Evolutionary conservation across 495 filamentous ascomycete species (phyloP), one percentile per base, ranked within the genome.

Genomic region (Sphaerosporella brunnea): DNA sequence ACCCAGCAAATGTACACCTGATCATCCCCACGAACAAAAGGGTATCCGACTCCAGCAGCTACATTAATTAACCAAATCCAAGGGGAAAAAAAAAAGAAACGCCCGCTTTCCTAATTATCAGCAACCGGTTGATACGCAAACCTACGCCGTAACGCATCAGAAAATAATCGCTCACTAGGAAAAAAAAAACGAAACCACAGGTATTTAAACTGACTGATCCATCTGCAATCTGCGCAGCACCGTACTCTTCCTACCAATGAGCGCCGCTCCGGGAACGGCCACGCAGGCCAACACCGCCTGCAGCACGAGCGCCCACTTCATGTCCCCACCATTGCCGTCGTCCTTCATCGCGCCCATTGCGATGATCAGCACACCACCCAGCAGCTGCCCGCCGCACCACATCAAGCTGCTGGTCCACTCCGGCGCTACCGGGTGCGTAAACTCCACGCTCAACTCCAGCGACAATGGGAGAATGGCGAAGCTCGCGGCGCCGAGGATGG

Each of bases 351-450:
- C 83, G 57, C 84, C 80, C 63, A 80, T 80, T 30, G 83, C 64
- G 16, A 97, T 58, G 56, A 95, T 79, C 59, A 94, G 93, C 8
- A 90, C 60, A 0, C 72, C 87, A 1, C 90, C 90, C 0, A 87
- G 59, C 7, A 85, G 53, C 65, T 84, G 81, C 0, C 86, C 87
- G 13, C 80, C 80, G 8, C 72, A 72, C 90, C 88, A 96, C 56
- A 79, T 78, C 23, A 92, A 68, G 38, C 80, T 82, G 44, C 73
- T 79, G 4, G 83, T 79, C 41, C 94, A 73, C 68, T 90, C 88
- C 1, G 90, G 84, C n/a, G 76, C 78, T 20, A 87, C 76, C 0
- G 88, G 88, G 51, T 84, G 80, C 15, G 84, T 85, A 52, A 92
- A 68, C 61, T 95, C 84, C 47, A 81, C 82, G 24, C 90, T 64